These are phyloP conservation scores for Ophiostoma australiae DNA, from an alignment of 2,329 filamentous ascomycete species.

Conservation along the genomic window DNA sequence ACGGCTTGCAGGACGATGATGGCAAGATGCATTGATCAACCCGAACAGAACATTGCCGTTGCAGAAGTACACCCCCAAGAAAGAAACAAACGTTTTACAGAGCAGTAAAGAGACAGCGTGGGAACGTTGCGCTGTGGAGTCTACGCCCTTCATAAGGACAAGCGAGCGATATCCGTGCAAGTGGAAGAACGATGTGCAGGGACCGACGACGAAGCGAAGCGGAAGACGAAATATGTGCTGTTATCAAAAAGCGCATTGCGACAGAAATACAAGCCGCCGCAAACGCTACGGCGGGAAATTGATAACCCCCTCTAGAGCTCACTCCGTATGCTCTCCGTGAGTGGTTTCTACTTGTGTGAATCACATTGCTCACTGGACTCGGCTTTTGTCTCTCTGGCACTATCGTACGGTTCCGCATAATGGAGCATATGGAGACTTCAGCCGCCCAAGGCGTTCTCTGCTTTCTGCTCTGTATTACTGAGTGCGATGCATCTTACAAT, in stretches of 20 bases:
- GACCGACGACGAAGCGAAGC: neutral
- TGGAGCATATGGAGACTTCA: neutral
- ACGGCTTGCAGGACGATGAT: too few relatives aligned
- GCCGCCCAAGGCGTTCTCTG: neutral
- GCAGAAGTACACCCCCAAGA: neutral
- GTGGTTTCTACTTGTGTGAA: neutral
- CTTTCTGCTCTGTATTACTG: too few relatives aligned
- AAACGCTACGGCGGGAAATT: neutral
- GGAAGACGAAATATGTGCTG: neutral
- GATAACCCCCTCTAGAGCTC: neutral
- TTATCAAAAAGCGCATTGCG: neutral
- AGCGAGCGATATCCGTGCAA: constrained; percentile 3
- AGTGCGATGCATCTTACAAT: too few relatives aligned
- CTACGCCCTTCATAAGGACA: neutral
- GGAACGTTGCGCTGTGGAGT: neutral
- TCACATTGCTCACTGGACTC: neutral
- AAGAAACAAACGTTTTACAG: too few relatives aligned
- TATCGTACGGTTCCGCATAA: neutral
- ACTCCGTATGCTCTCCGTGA: neutral
- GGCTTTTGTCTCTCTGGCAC: neutral
- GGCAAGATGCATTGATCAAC: too few relatives aligned
- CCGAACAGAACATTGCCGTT: too few relatives aligned
- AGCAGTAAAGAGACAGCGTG: neutral
- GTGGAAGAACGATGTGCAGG: constrained; percentile 10
- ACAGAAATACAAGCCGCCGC: neutral